A percentile compares a stretch with the other conserved stretches of the same genome.
These are phyloP conservation scores for Phialophora tarda DNA, from an alignment of 2,329 filamentous ascomycete species.

Conservation along the genomic window DNA sequence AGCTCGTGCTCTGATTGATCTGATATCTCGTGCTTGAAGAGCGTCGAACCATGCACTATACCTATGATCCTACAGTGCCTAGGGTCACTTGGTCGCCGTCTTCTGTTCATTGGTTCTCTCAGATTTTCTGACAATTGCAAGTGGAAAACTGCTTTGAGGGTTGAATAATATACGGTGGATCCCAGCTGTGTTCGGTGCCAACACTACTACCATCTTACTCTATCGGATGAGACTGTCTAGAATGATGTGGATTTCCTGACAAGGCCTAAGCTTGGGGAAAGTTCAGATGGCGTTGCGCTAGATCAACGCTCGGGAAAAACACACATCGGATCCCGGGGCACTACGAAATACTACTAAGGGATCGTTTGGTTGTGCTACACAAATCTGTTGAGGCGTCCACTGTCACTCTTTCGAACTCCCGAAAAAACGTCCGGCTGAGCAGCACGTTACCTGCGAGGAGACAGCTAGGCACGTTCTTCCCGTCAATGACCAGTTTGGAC, in stretches of 20 bases:
- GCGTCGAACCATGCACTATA: not conserved
- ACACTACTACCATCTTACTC: not conserved
- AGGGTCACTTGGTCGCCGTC: not conserved
- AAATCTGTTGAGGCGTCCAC: not conserved
- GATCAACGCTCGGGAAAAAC: not conserved
- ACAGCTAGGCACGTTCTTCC: no score
- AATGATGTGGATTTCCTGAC: not conserved
- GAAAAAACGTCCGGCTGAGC: not conserved
- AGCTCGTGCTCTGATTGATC: constrained; percentile 1
- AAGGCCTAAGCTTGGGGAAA: not conserved
- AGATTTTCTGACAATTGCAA: not conserved
- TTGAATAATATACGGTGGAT: not conserved
- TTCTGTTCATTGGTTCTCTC: not conserved
- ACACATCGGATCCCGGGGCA: not conserved
- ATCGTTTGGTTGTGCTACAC: not conserved
- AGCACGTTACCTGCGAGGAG: not conserved
- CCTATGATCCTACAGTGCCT: no score
- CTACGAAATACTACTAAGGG: no score
- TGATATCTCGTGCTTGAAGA: constrained; percentile 7
- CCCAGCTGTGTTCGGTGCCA: not conserved
- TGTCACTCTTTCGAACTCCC: not conserved
- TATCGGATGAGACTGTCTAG: not conserved
- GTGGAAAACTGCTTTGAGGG: not conserved
- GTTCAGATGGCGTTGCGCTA: not conserved
- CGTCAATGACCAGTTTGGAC: no score